Evolutionary conservation across 148 eudicot species (phyloP).

Genomic region (Arbutus unedo): DNA sequence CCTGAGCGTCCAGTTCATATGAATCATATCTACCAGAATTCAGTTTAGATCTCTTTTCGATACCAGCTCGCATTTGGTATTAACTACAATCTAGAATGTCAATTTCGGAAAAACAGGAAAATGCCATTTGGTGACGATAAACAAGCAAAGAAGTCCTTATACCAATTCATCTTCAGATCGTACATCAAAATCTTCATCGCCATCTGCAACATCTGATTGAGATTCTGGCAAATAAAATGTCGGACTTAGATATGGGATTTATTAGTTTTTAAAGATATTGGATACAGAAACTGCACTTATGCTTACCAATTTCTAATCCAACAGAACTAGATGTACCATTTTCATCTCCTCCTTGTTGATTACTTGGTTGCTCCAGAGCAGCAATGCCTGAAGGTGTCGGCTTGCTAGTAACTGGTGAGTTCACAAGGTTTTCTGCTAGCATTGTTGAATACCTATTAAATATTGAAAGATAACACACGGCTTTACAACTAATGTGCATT

Average conservation of each 20-base stretch:
- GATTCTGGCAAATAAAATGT: constrained; percentile 37
- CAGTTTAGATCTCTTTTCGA: not conserved
- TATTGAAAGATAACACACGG: constrained; percentile 13
- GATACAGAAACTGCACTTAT: constrained; percentile 19
- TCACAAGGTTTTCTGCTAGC: constrained; percentile 94
- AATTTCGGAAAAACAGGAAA: not conserved
- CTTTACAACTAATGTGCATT: not conserved
- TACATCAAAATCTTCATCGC: constrained; percentile 63
- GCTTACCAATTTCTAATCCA: constrained; percentile 54
- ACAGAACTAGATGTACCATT: constrained; percentile 26
- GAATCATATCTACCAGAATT: not conserved
- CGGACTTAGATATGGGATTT: constrained; percentile 2
- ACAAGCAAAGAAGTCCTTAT: constrained; percentile 20
- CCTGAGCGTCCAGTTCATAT: not conserved
- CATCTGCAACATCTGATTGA: constrained; percentile 39
- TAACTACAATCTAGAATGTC: constrained; percentile 8
- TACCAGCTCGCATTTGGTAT: constrained; percentile 1
- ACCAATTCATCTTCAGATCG: constrained; percentile 66
- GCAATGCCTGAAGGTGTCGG: constrained; percentile 26
- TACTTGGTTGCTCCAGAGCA: constrained; percentile 26
- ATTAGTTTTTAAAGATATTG: not conserved
- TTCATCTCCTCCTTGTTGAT: constrained; percentile 40
- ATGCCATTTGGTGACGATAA: not conserved
- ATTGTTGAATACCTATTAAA: constrained; percentile 83
- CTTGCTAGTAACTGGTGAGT: constrained; percentile 42